Percentiles rank a stretch among this genome's conserved stretches.
phyloP scores from a whole-genome alignment of 768 basidiomycete genomes.

The Auriscalpium vulgare region DNA sequence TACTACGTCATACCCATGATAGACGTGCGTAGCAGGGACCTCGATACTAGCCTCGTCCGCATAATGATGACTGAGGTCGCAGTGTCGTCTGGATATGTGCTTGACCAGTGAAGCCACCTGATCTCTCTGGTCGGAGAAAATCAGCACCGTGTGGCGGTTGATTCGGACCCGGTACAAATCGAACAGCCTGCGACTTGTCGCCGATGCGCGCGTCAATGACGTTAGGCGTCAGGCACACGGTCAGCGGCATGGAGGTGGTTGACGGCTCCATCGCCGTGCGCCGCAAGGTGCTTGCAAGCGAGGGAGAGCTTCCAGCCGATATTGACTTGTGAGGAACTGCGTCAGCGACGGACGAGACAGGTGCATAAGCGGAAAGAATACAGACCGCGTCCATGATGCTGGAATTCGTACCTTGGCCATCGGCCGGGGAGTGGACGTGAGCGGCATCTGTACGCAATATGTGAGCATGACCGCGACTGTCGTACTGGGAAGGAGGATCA shows the following conservation, averaged over 20 bases:
- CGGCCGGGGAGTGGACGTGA: not conserved
- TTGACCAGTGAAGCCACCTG: not conserved
- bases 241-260: conserved; percentile 7
- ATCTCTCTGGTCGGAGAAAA: conserved; percentile 1
- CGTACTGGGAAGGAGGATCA: conserved; percentile 5
- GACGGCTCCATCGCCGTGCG: not conserved
- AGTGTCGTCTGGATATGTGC: not conserved
- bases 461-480: not conserved
- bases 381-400: not conserved
- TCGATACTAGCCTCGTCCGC: not conserved
- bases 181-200: not conserved
- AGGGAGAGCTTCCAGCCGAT: conserved; percentile 14
- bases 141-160: conserved; percentile 6
- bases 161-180: conserved; percentile 4
- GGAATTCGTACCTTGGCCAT: conserved; percentile 1
- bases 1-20: not conserved
- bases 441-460: not conserved
- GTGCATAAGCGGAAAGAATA: no score
- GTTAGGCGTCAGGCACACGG: conserved; percentile 12
- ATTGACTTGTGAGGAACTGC: conserved; percentile 4
- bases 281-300: conserved; percentile 2
- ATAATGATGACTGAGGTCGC: not conserved
- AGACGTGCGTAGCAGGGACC: not conserved
- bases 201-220: not conserved
- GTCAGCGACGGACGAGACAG: not conserved